phyloP scores from a whole-genome alignment of 306 rosid species.

The Pyrus betulifolia region DNA sequence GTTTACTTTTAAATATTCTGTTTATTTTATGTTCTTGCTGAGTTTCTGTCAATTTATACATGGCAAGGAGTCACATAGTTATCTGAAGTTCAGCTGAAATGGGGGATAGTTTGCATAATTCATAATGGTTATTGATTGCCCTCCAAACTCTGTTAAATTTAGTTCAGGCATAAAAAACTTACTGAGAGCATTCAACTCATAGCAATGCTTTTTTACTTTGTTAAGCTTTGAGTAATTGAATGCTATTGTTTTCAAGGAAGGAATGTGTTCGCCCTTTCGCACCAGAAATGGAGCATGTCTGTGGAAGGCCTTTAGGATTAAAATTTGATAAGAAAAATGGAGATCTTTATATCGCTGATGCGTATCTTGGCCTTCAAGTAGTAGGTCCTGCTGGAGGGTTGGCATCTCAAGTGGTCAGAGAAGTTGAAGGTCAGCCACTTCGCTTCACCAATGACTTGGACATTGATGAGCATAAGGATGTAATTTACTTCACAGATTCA shows the following conservation, averaged over 20 bases:
- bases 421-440: constrained; percentile 66
- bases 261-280: constrained; percentile 66
- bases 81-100: neutral
- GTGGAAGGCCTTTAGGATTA: constrained; percentile 89
- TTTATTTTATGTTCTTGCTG: neutral
- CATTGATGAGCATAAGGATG: constrained; percentile 59
- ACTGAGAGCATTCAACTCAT: neutral
- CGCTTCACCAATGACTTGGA: constrained; percentile 79
- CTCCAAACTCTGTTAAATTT: neutral
- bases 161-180: neutral
- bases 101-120: neutral
- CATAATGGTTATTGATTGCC: neutral
- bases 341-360: constrained; percentile 83
- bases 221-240: neutral
- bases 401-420: constrained; percentile 55
- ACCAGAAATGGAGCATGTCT: constrained; percentile 74
- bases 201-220: neutral
- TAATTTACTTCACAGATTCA: constrained; percentile 76
- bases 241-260: constrained; percentile 40
- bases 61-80: neutral
- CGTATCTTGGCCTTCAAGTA: constrained; percentile 77
- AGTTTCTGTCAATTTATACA: neutral
- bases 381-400: constrained; percentile 83
- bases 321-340: constrained; percentile 68
- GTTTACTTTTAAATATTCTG: neutral